Evolutionary conservation across 441 rosid genomes (phyloP).

Genomic region (Syzygium malaccense): DNA sequence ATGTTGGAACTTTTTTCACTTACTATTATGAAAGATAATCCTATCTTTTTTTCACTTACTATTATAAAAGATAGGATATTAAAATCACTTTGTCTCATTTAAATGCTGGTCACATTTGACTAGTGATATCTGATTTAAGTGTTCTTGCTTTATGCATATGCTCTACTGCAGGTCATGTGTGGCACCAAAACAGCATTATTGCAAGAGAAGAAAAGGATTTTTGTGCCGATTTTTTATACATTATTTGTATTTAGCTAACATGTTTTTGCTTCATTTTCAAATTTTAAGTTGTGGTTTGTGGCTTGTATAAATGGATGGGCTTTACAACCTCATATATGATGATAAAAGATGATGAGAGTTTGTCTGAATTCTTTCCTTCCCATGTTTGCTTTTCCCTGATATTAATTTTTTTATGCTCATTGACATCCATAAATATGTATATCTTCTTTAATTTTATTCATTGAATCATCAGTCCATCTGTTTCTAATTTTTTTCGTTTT

Average conservation of each 20-base stretch:
- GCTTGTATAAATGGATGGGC: neutral
- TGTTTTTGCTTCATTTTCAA: neutral
- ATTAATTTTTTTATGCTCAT: neutral
- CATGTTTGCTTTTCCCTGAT: neutral
- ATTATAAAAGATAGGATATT: neutral
- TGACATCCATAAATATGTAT: neutral
- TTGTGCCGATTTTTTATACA: neutral
- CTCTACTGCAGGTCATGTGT: neutral
- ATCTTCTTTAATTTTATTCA: neutral
- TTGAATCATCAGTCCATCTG: neutral
- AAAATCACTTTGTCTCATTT: neutral
- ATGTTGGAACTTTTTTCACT: neutral
- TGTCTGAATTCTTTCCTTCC: neutral
- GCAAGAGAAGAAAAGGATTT: rapidly evolving
- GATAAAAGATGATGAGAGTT: neutral
- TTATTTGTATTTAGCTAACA: neutral
- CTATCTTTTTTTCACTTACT: neutral
- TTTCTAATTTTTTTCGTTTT: neutral
- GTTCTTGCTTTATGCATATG: neutral
- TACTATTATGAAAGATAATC: neutral
- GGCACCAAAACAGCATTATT: neutral
- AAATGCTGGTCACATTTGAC: neutral
- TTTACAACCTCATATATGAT: neutral
- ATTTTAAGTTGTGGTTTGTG: neutral
- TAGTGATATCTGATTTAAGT: neutral